Evolutionary conservation across 768 basidiomycete genomes (phyloP).

Genomic region (Termitomyces sp.): DNA sequence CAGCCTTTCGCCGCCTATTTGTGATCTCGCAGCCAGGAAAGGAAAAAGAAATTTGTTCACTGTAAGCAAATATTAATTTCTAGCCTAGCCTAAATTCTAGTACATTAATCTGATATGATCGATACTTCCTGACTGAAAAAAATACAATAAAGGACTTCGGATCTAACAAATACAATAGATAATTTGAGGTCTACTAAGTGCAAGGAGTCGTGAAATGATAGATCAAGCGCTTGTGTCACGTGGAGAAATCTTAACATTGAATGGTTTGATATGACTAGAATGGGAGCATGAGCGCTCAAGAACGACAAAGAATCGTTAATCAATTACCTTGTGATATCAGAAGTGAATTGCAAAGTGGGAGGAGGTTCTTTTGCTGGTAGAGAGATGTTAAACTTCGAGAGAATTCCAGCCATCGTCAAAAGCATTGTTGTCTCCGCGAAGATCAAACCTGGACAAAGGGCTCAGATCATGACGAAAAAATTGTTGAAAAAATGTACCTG

Average conservation of each 20-base stretch:
- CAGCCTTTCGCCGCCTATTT: neutral
- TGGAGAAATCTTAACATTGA: slow-evolving; percentile 18
- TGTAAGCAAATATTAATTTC: neutral
- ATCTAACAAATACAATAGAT: neutral
- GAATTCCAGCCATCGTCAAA: slow-evolving; percentile 30
- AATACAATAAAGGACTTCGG: neutral
- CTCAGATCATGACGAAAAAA: neutral
- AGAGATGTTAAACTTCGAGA: slow-evolving; percentile 27
- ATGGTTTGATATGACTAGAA: slow-evolving; percentile 24
- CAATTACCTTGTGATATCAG: slow-evolving; percentile 31
- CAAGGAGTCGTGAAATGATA: neutral
- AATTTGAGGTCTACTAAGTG: neutral
- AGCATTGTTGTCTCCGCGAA: slow-evolving; percentile 33
- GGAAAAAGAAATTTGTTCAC: too few species aligned
- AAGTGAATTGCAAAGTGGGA: slow-evolving; percentile 26
- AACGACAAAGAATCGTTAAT: neutral
- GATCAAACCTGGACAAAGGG: slow-evolving; percentile 21
- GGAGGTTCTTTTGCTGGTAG: slow-evolving; percentile 16
- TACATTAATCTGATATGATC: neutral
- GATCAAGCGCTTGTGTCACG: neutral
- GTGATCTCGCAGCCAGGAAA: too few species aligned
- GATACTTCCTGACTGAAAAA: neutral
- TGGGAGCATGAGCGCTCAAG: neutral
- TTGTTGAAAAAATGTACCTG: slow-evolving; percentile 21
- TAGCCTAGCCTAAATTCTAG: too few species aligned